Conservation (phyloP, 1,139 yeast species). For the Suhomyces anneliseae region DNA sequence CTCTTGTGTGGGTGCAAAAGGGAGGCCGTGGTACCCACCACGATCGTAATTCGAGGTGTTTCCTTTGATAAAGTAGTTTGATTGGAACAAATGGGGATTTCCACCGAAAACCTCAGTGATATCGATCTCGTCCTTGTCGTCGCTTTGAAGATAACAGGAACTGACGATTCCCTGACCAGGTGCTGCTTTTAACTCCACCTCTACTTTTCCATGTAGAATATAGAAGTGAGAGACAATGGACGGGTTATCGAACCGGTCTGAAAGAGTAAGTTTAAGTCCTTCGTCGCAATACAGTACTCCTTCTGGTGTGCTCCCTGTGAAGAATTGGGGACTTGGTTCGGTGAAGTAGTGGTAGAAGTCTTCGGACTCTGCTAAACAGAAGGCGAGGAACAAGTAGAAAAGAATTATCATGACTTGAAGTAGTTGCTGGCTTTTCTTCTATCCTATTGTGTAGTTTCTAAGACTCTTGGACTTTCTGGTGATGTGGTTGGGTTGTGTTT, state of each 20-base stretch:
- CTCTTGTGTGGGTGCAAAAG: constrained; percentile 22
- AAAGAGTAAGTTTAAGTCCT: constrained; percentile 18
- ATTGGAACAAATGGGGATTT: constrained; percentile 32
- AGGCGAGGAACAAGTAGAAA: not conserved
- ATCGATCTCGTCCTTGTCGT: constrained; percentile 51
- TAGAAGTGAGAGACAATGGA: constrained; percentile 36
- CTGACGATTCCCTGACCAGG: constrained; percentile 44
- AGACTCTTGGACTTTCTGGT: too few species aligned
- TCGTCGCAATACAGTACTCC: constrained; percentile 2
- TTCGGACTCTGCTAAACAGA: not conserved
- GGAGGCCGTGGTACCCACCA: constrained; percentile 33
- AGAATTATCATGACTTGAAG: not conserved
- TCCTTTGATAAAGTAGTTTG: constrained; percentile 49
- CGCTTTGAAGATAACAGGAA: constrained; percentile 46
- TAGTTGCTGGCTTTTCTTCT: too few species aligned
- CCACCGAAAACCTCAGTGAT: constrained; percentile 47
- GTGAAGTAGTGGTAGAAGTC: constrained; percentile 9
- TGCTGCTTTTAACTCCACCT: constrained; percentile 39
- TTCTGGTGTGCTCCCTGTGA: not conserved
- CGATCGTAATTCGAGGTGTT: constrained; percentile 42
- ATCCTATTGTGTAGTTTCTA: too few species aligned
- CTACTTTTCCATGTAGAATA: constrained; percentile 44
- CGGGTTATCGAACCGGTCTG: constrained; percentile 40
- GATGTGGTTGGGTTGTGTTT: too few species aligned
- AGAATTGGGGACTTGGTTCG: constrained; percentile 3